Base-by-base conservation (phyloP, 768 basidiomycete species). In the Hemileccinum impolitum region DNA sequence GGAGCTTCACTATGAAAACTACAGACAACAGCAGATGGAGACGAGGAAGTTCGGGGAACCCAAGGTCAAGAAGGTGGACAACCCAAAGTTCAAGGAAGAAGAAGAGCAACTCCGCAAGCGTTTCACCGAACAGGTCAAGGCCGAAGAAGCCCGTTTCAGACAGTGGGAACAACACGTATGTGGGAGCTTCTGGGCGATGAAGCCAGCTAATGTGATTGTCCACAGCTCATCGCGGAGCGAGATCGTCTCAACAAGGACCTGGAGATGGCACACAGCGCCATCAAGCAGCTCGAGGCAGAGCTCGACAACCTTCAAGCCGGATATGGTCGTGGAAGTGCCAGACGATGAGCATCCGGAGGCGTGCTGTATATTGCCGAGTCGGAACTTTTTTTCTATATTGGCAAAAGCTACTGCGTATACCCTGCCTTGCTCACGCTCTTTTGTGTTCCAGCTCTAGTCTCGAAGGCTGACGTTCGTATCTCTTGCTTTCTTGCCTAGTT, bases 61-160 rank as follows among this genome's bases (percentile, higher is more conserved):
- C 58, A 97, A 97, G 75, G 91, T 94, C 62, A 94, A 92, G 82
- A 97, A 97, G 75, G 78, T 91, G 58, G 94, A 99, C 74, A 99
- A 98, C 71, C 95, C 96, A 60, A 98, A 98, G 72, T 99, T 95
- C 85, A 94, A 94, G 77, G 96, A 98, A 70, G 96, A 99, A 74
- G 95, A 99, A 70, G 96, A 99, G 71, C 79, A 85, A 51, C 82
- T 98, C 53, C 80, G 95, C 64, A 97, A 94, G 78, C 84, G 94
- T 54, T 99, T 99, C 73, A 99, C 96, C 26, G 96, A 99, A 72
- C 96, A 99, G 75, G 96, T 99, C 80, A 99, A 99, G 77, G 78
- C 91, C 50, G 96, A 99, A 75, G 96, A 99, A 67, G 80, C 90
- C 12, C 79, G 96, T 53, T 99, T 99, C 80, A 84, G 96, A 68